Evolutionary conservation across 805 yeast species (phyloP).

Genomic region (Sugiyamaella valdiviana): DNA sequence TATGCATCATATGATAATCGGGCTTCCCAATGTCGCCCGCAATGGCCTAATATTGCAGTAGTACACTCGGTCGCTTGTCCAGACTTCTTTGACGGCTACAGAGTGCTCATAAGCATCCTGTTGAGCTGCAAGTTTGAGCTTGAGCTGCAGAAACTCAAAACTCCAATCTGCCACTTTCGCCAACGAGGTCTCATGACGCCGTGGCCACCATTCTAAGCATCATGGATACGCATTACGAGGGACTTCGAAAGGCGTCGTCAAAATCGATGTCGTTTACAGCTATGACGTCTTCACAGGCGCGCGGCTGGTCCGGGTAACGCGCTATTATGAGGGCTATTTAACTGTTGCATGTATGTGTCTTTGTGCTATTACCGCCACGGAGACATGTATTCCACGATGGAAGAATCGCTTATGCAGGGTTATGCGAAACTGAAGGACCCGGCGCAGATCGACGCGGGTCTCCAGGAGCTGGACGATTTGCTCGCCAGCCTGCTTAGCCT

Average conservation of each 20-base stretch:
- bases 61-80: constrained; percentile 39
- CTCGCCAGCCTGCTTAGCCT: not conserved
- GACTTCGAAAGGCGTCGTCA: constrained; percentile 49
- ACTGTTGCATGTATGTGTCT: not conserved
- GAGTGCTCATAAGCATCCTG: constrained; percentile 68
- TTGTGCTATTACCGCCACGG: not conserved
- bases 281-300: constrained; percentile 29
- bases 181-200: constrained; percentile 57
- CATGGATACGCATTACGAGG: constrained; percentile 71
- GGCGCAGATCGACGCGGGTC: not conserved
- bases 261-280: constrained; percentile 30
- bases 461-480: not conserved
- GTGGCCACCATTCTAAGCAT: constrained; percentile 81
- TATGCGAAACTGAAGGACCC: not conserved
- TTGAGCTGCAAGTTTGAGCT: constrained; percentile 58
- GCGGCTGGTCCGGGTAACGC: not conserved
- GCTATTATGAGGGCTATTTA: not conserved
- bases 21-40: constrained; percentile 95
- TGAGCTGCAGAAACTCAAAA: constrained; percentile 60
- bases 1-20: constrained; percentile 77
- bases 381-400: not conserved
- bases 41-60: too few species aligned
- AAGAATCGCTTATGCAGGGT: not conserved
- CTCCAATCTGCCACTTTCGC: constrained; percentile 65
- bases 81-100: constrained; percentile 58